Percentiles rank a stretch among this genome's conserved stretches.
phyloP scores from a whole-genome alignment of 441 rosid species.

The Erysimum pusillum region DNA sequence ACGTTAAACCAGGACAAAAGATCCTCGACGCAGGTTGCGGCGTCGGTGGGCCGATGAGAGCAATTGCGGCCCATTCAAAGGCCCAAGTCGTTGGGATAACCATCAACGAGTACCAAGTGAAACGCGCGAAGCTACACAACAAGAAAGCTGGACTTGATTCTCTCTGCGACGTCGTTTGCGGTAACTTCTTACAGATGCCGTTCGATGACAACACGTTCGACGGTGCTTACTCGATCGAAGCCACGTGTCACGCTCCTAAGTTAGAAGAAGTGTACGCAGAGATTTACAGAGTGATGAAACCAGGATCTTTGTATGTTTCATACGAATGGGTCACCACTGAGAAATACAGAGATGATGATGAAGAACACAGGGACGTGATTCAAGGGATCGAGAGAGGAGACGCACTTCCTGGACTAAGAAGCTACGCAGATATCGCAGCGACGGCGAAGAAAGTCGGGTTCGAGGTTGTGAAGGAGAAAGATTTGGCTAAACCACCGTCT shows the following conservation, averaged over 20 bases:
- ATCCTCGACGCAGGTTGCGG: slow-evolving; percentile 92
- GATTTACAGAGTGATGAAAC: slow-evolving; percentile 80
- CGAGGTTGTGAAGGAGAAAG: slow-evolving; percentile 83
- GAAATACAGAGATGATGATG: slow-evolving; percentile 53
- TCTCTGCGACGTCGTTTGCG: slow-evolving; percentile 82
- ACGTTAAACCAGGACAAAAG: slow-evolving; percentile 61
- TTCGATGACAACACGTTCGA: slow-evolving; percentile 75
- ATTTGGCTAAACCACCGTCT: slow-evolving; percentile 77
- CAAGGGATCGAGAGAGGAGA: slow-evolving; percentile 92
- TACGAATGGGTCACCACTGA: slow-evolving; percentile 97
- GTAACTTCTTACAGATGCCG: slow-evolving; percentile 89
- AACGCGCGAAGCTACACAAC: slow-evolving; percentile 81
- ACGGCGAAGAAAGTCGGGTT: slow-evolving; percentile 79
- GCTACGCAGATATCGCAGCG: slow-evolving; percentile 63
- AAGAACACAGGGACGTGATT: slow-evolving; percentile 75
- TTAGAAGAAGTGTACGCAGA: slow-evolving; percentile 84
- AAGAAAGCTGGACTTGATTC: slow-evolving; percentile 82
- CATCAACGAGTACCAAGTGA: slow-evolving; percentile 92
- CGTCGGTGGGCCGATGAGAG: slow-evolving; percentile 96
- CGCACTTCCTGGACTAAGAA: slow-evolving; percentile 84
- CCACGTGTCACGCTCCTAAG: slow-evolving; percentile 95
- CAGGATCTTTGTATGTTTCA: slow-evolving; percentile 79
- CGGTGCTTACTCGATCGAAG: slow-evolving; percentile 96
- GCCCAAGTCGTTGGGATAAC: slow-evolving; percentile 89
- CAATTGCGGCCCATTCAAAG: slow-evolving; percentile 85